Conservation (phyloP, 768 basidiomycete species). For the Serendipita sp. region DNA sequence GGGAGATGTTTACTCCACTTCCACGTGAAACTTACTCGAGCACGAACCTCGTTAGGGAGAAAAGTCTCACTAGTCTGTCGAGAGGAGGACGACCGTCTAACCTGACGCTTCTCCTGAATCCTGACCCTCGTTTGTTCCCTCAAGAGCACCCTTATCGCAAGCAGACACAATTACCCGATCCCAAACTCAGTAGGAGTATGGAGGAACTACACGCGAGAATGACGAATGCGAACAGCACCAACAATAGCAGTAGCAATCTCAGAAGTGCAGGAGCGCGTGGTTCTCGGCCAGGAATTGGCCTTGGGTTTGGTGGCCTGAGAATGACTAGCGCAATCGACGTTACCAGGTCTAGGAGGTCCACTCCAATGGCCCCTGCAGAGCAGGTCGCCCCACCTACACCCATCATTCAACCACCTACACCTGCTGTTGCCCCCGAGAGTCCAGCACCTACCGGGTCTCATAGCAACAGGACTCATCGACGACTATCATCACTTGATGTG, state of each 20-base stretch:
- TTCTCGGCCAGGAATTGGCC: not conserved
- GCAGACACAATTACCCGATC: not conserved
- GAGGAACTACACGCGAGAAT: slow-evolving; percentile 28
- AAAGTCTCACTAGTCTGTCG: slow-evolving; percentile 32
- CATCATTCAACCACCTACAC: not conserved
- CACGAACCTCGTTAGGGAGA: not conserved
- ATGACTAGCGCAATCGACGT: not conserved
- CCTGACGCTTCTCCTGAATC: slow-evolving; percentile 51
- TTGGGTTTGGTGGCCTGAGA: slow-evolving; percentile 2
- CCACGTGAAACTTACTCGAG: slow-evolving; percentile 11
- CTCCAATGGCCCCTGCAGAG: not conserved
- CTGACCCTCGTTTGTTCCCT: slow-evolving; percentile 45
- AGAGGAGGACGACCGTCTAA: slow-evolving; percentile 46
- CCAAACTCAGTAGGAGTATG: slow-evolving; percentile 23
- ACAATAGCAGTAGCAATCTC: not conserved
- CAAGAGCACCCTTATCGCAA: slow-evolving; percentile 39
- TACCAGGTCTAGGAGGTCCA: not conserved
- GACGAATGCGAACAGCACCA: not conserved
- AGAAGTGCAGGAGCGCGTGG: not conserved
- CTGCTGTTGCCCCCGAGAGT: not conserved
- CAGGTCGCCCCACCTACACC: not conserved
- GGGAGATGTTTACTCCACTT: slow-evolving; percentile 34
- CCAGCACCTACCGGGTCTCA: not conserved
- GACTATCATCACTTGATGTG: not conserved
- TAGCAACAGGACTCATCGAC: not conserved